phyloP scores from a whole-genome alignment of 768 basidiomycete genomes.

The Sarcodon aspratus region DNA sequence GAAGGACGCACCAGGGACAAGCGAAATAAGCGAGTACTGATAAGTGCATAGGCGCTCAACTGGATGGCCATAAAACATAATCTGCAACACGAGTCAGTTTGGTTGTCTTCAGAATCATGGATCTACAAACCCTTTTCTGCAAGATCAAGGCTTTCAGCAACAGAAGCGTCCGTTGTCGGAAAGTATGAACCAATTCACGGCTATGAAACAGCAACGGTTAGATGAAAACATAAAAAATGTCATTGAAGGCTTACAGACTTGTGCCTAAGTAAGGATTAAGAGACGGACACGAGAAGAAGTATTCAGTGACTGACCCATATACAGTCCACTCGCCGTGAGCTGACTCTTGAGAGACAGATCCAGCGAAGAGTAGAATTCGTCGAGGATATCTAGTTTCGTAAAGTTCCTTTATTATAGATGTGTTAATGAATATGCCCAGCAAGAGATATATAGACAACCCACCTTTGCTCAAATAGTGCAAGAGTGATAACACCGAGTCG shows the following conservation, averaged over 20 bases:
- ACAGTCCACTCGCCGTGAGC: conserved; percentile 85
- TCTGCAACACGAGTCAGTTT: conserved; percentile 31
- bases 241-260: conserved; percentile 37
- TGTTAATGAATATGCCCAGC: neutral
- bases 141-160: conserved; percentile 92
- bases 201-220: conserved; percentile 26
- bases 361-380: conserved; percentile 73
- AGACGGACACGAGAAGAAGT: neutral
- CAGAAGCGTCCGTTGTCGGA: conserved; percentile 85
- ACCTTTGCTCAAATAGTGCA: conserved; percentile 82
- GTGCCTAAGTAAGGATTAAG: conserved; percentile 34
- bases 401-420: conserved; percentile 54
- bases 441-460: conserved; percentile 2
- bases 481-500: conserved; percentile 91
- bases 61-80: conserved; percentile 95
- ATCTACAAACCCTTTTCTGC: conserved; percentile 66
- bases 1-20: conserved; percentile 66
- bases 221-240: neutral
- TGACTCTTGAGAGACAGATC: conserved; percentile 68
- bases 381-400: conserved; percentile 75
- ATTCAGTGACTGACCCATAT: conserved; percentile 66
- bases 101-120: neutral
- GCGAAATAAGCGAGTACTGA: conserved; percentile 92
- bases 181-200: conserved; percentile 86
- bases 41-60: conserved; percentile 95